Conservation (phyloP, 768 basidiomycete genomes). For the Lentinula sp. region DNA sequence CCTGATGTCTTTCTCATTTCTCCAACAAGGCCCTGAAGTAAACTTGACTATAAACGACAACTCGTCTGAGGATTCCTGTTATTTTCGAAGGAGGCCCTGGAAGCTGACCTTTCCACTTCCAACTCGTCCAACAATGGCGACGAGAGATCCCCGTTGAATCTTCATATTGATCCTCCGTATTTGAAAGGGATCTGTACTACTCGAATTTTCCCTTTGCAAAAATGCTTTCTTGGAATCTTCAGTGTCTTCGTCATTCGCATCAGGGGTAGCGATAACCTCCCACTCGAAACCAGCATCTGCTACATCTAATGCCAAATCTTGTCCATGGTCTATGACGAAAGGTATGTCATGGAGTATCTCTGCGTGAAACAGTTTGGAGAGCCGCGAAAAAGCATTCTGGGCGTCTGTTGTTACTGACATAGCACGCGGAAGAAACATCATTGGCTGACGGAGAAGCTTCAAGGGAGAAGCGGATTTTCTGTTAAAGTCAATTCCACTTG, state of each 20-base stretch:
- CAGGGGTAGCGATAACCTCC: constrained; percentile 29
- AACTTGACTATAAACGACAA: constrained; percentile 33
- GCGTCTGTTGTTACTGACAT: constrained; percentile 62
- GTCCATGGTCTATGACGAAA: constrained; percentile 36
- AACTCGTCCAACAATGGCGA: constrained; percentile 63
- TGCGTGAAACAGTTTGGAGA: constrained; percentile 47
- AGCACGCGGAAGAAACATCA: constrained; percentile 60
- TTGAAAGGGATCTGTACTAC: constrained; percentile 31
- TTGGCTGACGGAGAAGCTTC: constrained; percentile 61
- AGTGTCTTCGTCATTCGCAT: constrained; percentile 10
- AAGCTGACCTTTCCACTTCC: constrained; percentile 53
- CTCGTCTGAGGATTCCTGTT: neutral
- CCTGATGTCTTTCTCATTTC: constrained; percentile 60
- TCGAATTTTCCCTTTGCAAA: constrained; percentile 6
- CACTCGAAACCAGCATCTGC: constrained; percentile 59
- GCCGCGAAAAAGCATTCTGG: constrained; percentile 50
- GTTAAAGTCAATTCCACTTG: neutral
- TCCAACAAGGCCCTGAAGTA: constrained; percentile 59
- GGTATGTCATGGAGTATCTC: constrained; percentile 39
- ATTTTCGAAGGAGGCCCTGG: neutral
- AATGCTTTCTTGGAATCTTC: constrained; percentile 4
- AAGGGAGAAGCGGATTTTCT: neutral
- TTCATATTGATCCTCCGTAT: constrained; percentile 44
- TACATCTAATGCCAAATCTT: constrained; percentile 44
- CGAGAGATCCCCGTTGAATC: constrained; percentile 51